Evolutionary conservation across 352 stramenopile genomes (phyloP).

Genomic region (Pythium phragmiticola): DNA sequence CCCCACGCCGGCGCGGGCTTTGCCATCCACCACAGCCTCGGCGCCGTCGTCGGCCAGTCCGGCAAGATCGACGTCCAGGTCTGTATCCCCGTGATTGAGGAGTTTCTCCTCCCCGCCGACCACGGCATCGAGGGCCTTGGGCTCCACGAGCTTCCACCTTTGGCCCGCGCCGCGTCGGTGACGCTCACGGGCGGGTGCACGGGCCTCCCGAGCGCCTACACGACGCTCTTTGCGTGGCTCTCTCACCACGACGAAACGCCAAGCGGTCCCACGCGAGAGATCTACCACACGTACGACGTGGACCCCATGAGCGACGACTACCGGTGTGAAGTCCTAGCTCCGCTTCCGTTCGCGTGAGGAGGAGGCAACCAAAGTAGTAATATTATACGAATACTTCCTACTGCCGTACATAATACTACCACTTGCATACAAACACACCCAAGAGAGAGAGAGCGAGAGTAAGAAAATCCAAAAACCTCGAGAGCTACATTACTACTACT

Average conservation of each 20-base stretch:
- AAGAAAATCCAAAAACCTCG: neutral
- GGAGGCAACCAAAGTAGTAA: too few relatives aligned
- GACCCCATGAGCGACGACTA: constrained; percentile 1
- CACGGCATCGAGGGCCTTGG: constrained; percentile 16
- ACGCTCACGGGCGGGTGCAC: constrained; percentile 34
- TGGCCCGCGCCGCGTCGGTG: constrained; percentile 36
- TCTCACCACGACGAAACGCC: constrained; percentile 4
- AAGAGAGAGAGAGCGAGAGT: neutral
- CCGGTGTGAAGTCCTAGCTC: constrained; percentile 15
- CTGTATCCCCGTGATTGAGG: constrained; percentile 36
- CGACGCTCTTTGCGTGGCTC: constrained; percentile 16
- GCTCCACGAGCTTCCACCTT: constrained; percentile 24
- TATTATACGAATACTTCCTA: too few relatives aligned
- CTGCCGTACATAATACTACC: too few relatives aligned
- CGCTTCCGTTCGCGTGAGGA: constrained; percentile 13
- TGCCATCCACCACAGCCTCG: constrained; percentile 13
- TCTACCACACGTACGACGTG: constrained; percentile 17
- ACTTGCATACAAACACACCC: neutral
- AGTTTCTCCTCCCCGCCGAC: constrained; percentile 10
- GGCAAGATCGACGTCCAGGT: constrained; percentile 38
- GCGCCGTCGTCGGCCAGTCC: constrained; percentile 7
- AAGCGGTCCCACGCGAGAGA: constrained; percentile 15
- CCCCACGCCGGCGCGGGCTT: constrained; percentile 1
- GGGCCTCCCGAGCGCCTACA: constrained; percentile 31
- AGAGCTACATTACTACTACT: neutral